phyloP scores from a whole-genome alignment of 305 asterid genomes.

The Fraxinus latifolia region DNA sequence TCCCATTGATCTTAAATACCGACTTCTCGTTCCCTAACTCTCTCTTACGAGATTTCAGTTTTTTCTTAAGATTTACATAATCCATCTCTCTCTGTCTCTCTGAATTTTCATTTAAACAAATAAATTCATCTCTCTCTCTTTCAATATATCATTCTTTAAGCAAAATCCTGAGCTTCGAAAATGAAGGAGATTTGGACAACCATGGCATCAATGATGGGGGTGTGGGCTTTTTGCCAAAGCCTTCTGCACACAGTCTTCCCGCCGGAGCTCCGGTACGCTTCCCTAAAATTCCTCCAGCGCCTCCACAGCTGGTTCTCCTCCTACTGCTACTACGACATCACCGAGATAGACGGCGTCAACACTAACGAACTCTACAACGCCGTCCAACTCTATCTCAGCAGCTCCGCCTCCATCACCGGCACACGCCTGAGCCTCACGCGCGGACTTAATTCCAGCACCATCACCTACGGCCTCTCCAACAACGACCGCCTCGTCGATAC shows the following conservation, averaged over 20 bases:
- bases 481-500: constrained; percentile 63
- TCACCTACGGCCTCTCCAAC: constrained; percentile 74
- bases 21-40: neutral
- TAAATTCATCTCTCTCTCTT: neutral
- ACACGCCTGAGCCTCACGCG: constrained; percentile 76
- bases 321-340: constrained; percentile 81
- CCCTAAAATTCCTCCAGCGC: constrained; percentile 42
- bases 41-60: constrained; percentile 1
- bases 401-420: constrained; percentile 69
- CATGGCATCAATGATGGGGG: constrained; percentile 65
- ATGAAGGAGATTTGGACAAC: constrained; percentile 65
- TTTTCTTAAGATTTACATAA: neutral
- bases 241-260: constrained; percentile 57
- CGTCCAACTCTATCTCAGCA: constrained; percentile 74
- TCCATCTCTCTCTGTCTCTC: constrained; percentile 17
- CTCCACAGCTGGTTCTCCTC: constrained; percentile 62
- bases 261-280: constrained; percentile 55
- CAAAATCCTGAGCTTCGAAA: neutral
- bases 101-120: neutral
- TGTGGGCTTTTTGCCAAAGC: constrained; percentile 63
- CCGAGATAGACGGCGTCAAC: constrained; percentile 90
- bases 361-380: constrained; percentile 94
- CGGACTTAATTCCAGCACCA: constrained; percentile 63
- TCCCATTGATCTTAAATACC: neutral
- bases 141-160: neutral